These are phyloP conservation scores for Ustilago vetiveriae DNA, from an alignment of 1,284 basidiomycete species.

Conservation along the genomic window DNA sequence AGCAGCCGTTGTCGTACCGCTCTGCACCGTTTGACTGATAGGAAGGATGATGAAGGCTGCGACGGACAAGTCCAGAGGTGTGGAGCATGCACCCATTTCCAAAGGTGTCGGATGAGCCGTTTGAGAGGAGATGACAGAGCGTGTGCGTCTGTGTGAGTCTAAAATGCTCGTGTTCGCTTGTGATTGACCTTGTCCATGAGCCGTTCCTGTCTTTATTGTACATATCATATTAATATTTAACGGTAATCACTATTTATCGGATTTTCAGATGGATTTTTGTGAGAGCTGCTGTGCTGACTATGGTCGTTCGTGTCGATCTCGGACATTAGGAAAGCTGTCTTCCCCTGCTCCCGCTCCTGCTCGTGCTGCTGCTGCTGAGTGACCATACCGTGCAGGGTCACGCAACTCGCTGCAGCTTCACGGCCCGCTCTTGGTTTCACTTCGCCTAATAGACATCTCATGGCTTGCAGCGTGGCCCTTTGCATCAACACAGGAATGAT, in stretches of 20 bases:
- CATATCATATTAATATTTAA: too few relatives aligned
- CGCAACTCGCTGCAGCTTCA: not conserved
- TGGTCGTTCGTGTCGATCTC: conserved; percentile 20
- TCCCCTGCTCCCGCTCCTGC: too few relatives aligned
- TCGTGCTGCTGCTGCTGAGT: too few relatives aligned
- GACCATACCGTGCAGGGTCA: not conserved
- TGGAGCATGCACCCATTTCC: not conserved
- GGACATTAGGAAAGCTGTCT: conserved; percentile 13
- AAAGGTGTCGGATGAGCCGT: not conserved
- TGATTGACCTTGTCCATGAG: too few relatives aligned
- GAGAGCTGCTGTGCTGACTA: not conserved
- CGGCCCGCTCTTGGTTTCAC: not conserved
- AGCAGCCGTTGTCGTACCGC: too few relatives aligned
- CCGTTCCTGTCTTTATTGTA: not conserved
- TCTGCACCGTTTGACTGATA: not conserved
- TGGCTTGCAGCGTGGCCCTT: not conserved
- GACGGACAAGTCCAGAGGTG: not conserved
- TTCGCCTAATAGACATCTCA: too few relatives aligned
- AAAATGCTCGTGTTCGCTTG: not conserved
- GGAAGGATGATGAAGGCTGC: not conserved
- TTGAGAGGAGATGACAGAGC: not conserved
- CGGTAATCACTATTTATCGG: too few relatives aligned
- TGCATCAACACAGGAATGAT: not conserved
- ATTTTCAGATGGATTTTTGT: too few relatives aligned
- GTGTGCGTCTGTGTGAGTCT: not conserved